Percentiles rank a stretch among this genome's conserved stretches.
Evolutionary conservation across 2,329 filamentous ascomycete species (phyloP).

Genomic region (Aspergillus ustus): DNA sequence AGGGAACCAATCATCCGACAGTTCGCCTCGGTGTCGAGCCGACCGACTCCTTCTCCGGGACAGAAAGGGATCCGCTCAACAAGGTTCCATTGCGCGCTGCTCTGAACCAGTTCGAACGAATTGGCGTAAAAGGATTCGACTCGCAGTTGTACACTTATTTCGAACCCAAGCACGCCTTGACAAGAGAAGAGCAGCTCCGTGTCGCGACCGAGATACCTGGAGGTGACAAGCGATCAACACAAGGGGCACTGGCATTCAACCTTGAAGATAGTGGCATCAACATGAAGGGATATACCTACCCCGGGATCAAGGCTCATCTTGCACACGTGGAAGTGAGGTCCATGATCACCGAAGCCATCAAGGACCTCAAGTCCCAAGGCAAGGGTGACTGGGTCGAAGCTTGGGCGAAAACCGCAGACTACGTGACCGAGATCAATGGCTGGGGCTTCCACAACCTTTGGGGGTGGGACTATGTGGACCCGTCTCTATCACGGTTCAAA

Average conservation of each 20-base stretch:
- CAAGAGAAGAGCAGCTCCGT: neutral
- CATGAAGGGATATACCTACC: neutral
- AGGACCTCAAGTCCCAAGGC: neutral
- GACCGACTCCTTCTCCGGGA: neutral
- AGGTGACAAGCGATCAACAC: neutral
- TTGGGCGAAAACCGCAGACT: neutral
- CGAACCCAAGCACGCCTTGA: neutral
- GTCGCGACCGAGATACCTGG: neutral
- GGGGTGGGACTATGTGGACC: neutral
- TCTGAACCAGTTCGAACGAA: neutral
- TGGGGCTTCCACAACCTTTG: neutral
- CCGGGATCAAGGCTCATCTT: neutral
- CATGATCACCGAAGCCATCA: neutral
- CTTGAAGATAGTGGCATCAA: neutral
- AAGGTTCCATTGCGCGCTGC: neutral
- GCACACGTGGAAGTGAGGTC: neutral
- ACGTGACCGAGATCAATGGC: neutral
- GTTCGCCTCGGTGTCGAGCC: constrained; percentile 1
- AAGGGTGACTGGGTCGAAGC: neutral
- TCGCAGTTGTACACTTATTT: neutral
- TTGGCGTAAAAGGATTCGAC: neutral
- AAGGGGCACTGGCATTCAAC: neutral
- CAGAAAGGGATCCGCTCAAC: neutral
- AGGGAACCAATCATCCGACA: neutral
- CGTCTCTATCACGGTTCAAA: neutral